Conservation (phyloP, 768 basidiomycete species). For the Dioszegia crocea region DNA sequence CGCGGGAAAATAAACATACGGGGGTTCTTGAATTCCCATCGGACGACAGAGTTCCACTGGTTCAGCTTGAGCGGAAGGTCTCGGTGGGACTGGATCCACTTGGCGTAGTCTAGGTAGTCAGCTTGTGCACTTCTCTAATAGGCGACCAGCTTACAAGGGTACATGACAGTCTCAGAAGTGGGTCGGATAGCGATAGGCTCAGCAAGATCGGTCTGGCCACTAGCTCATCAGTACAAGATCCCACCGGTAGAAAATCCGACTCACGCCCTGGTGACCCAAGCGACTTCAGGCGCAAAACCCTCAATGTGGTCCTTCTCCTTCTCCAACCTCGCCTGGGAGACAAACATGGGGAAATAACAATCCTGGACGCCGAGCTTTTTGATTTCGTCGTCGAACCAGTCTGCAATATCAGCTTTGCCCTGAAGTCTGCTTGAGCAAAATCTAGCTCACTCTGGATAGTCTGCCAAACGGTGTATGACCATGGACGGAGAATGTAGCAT, state of each 20-base stretch:
- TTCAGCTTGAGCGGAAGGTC: conserved; percentile 96
- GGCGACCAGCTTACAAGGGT: conserved; percentile 70
- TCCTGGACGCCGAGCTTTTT: conserved; percentile 94
- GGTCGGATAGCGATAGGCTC: conserved; percentile 97
- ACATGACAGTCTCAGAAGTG: conserved; percentile 98
- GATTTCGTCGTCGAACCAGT: conserved; percentile 90
- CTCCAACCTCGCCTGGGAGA: conserved; percentile 85
- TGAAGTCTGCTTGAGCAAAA: background rate
- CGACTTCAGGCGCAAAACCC: conserved; percentile 98
- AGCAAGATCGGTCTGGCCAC: conserved; percentile 86
- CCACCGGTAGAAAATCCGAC: conserved; percentile 43
- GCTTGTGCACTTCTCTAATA: background rate
- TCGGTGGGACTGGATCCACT: conserved; percentile 96
- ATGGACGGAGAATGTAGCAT: conserved; percentile 96
- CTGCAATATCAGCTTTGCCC: conserved; percentile 51
- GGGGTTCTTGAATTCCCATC: conserved; percentile 99
- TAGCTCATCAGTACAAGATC: conserved; percentile 46
- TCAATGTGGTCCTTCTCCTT: conserved; percentile 98
- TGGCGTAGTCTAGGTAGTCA: conserved; percentile 70
- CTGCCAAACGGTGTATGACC: conserved; percentile 98
- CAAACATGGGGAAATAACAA: conserved; percentile 99
- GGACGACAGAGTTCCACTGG: conserved; percentile 98
- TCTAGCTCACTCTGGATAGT: conserved; percentile 72
- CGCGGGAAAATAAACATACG: conserved; percentile 55
- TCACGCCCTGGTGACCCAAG: conserved; percentile 98